phyloP scores from a whole-genome alignment of 306 rosid genomes.

The Vigna trinervia region DNA sequence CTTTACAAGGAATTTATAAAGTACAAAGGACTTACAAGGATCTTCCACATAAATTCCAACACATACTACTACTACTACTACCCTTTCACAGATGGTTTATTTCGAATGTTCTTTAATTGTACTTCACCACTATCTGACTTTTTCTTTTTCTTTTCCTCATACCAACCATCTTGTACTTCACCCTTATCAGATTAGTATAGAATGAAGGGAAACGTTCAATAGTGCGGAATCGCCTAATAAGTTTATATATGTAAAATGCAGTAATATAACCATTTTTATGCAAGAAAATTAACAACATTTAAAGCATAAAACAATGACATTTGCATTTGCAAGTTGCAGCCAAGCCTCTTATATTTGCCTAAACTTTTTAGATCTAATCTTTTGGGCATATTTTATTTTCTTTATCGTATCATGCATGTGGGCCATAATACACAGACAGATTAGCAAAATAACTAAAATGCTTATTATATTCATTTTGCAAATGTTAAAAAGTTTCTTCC shows the following conservation, averaged over 20 bases:
- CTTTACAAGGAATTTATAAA: slow-evolving; percentile 26
- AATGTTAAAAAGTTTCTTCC: slow-evolving; percentile 27
- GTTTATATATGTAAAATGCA: slow-evolving; percentile 34
- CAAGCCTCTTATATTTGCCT: slow-evolving; percentile 58
- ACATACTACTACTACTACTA: slow-evolving; percentile 29
- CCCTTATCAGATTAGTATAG: slow-evolving; percentile 58
- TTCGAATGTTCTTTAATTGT: slow-evolving; percentile 47
- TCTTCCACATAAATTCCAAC: slow-evolving; percentile 45
- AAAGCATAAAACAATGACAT: slow-evolving; percentile 43
- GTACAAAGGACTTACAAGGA: slow-evolving; percentile 23
- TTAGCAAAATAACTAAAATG: slow-evolving; percentile 40
- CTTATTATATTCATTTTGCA: slow-evolving; percentile 32
- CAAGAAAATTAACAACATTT: slow-evolving; percentile 19
- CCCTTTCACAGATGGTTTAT: slow-evolving; percentile 34
- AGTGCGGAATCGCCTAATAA: slow-evolving; percentile 68
- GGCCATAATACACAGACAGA: slow-evolving; percentile 46
- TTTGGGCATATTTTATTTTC: slow-evolving; percentile 40
- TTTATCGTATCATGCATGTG: slow-evolving; percentile 53
- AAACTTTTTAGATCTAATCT: slow-evolving; percentile 58
- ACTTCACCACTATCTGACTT: slow-evolving; percentile 49
- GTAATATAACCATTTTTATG: slow-evolving; percentile 10
- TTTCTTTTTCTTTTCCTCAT: slow-evolving; percentile 21
- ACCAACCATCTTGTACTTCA: slow-evolving; percentile 43
- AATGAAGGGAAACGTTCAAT: slow-evolving; percentile 45
- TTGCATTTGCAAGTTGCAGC: slow-evolving; percentile 56